A percentile compares a stretch with the other conserved stretches of the same genome.
These are phyloP conservation scores for Tolypocladium cylindrosporum DNA, from an alignment of 2,329 filamentous ascomycete species.

Conservation along the genomic window DNA sequence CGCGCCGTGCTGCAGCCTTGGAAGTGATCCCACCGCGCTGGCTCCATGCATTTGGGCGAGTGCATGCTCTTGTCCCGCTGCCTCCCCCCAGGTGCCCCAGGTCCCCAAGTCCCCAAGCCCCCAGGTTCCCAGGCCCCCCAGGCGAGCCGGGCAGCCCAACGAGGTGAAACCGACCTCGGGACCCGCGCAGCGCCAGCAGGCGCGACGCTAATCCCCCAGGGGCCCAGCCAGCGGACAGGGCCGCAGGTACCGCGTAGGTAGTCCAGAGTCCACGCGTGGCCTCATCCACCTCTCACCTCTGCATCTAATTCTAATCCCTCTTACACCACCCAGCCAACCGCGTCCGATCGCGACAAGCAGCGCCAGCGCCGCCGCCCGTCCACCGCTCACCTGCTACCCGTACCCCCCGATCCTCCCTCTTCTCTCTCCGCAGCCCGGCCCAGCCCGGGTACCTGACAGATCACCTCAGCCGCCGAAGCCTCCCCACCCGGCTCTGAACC, in stretches of 20 bases:
- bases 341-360: background rate
- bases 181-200: background rate
- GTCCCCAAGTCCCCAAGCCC: background rate
- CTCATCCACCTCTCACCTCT: background rate
- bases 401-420: background rate
- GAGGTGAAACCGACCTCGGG: background rate
- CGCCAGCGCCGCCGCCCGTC: background rate
- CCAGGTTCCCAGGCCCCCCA: no score
- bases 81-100: background rate
- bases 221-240: no score
- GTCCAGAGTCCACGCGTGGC: no score
- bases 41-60: background rate
- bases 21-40: background rate
- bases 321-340: background rate
- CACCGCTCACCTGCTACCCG: background rate
- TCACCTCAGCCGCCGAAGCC: conserved; percentile 1
- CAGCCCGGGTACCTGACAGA: conserved; percentile 4
- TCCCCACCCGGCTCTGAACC: background rate
- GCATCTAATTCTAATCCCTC: background rate
- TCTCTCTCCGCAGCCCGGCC: background rate
- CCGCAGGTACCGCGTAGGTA: no score
- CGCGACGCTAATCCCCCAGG: background rate
- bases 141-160: background rate
- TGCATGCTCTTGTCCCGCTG: background rate
- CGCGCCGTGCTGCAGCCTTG: background rate